Conservation (phyloP, 352 stramenopile species). For the Phytophthora meadii region DNA sequence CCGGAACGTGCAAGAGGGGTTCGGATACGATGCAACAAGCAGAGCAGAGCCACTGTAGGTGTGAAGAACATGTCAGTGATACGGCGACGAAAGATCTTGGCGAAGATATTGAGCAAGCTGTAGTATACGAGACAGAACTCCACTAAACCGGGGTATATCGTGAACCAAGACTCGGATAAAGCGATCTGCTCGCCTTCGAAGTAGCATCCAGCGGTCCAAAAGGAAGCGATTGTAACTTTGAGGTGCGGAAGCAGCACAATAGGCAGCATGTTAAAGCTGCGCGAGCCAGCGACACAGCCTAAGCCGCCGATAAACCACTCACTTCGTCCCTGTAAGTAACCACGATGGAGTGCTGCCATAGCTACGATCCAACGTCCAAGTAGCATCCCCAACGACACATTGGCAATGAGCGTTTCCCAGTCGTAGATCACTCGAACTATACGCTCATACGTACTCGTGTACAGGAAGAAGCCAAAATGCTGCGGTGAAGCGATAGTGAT, state of each 20-base stretch:
- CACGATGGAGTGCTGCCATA: slow-evolving; percentile 47
- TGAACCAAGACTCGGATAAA: slow-evolving; percentile 54
- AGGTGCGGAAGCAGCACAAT: slow-evolving; percentile 51
- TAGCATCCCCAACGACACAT: slow-evolving; percentile 43
- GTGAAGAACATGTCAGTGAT: slow-evolving; percentile 48
- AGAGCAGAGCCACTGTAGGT: slow-evolving; percentile 47
- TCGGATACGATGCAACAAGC: slow-evolving; percentile 42
- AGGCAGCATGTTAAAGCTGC: slow-evolving; percentile 51
- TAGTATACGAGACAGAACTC: slow-evolving; percentile 52
- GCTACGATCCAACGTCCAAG: slow-evolving; percentile 51
- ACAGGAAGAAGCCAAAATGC: slow-evolving; percentile 50
- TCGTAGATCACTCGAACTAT: slow-evolving; percentile 43
- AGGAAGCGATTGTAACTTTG: slow-evolving; percentile 48
- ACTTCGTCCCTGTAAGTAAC: slow-evolving; percentile 27
- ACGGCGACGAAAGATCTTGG: slow-evolving; percentile 42
- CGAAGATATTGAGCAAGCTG: slow-evolving; percentile 53
- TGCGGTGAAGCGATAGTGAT: slow-evolving; percentile 38
- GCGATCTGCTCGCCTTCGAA: slow-evolving; percentile 57
- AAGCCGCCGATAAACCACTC: slow-evolving; percentile 42
- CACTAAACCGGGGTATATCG: slow-evolving; percentile 51
- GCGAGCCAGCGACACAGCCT: slow-evolving; percentile 44
- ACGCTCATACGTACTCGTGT: slow-evolving; percentile 9
- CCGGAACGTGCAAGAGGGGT: slow-evolving; percentile 19
- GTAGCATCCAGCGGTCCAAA: slow-evolving; percentile 46
- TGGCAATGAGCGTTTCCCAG: slow-evolving; percentile 56